phyloP scores from a whole-genome alignment of 1,284 basidiomycete genomes.

The Ceratobasidium sp. region DNA sequence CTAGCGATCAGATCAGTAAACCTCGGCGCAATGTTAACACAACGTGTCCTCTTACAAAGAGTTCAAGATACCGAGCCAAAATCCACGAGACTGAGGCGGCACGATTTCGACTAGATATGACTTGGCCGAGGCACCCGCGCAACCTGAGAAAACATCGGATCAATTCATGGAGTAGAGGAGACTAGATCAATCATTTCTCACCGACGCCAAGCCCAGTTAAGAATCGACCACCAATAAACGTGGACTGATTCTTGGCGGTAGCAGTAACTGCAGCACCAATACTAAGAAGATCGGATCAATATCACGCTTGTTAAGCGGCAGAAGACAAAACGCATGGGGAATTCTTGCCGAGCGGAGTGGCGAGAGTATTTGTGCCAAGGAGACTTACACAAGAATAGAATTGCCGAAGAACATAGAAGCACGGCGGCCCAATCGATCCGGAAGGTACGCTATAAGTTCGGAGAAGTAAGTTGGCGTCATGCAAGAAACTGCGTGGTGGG shows the following conservation, averaged over 20 bases:
- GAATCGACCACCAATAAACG: constrained; percentile 64
- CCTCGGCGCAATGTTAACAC: background rate
- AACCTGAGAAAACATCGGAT: constrained; percentile 51
- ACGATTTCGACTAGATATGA: constrained; percentile 65
- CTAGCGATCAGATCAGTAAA: constrained; percentile 50
- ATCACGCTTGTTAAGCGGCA: constrained; percentile 7
- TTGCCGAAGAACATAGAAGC: constrained; percentile 66
- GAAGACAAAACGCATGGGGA: background rate
- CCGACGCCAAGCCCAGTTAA: constrained; percentile 57
- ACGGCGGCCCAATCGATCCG: constrained; percentile 64
- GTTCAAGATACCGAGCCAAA: constrained; percentile 63
- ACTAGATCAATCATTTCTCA: background rate
- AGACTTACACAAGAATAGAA: constrained; percentile 58
- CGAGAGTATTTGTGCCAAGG: background rate
- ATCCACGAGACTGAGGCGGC: constrained; percentile 62
- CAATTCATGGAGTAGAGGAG: constrained; percentile 18
- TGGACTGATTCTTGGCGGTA: constrained; percentile 57
- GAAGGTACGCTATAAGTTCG: constrained; percentile 56
- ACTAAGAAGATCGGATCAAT: constrained; percentile 47
- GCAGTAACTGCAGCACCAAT: constrained; percentile 62
- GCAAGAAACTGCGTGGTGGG: constrained; percentile 28
- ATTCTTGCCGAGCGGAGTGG: constrained; percentile 14
- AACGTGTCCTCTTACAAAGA: constrained; percentile 55
- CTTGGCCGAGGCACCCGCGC: constrained; percentile 62
- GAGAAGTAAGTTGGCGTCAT: background rate